Evolutionary conservation across 768 basidiomycete genomes (phyloP).

Genomic region (Hygrocybe coccinea): DNA sequence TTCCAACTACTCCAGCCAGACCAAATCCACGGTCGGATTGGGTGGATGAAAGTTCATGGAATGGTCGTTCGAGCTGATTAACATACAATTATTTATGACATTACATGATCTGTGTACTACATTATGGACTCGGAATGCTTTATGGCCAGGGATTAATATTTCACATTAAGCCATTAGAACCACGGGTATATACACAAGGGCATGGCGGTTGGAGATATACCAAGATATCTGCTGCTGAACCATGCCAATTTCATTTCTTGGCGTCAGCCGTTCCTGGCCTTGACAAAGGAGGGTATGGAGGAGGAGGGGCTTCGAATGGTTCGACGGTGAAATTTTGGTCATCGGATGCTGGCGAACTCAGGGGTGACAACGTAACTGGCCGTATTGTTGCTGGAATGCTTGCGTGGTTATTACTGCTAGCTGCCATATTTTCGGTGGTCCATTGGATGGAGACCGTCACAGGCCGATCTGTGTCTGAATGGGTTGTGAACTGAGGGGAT

Average conservation of each 20-base stretch:
- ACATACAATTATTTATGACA: neutral
- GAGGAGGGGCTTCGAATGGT: slow-evolving; percentile 3
- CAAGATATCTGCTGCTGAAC: too few relatives aligned
- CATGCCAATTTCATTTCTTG: neutral
- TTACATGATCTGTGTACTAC: neutral
- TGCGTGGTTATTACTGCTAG: neutral
- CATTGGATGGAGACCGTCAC: slow-evolving; percentile 1
- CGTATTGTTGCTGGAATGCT: neutral
- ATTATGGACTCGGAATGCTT: neutral
- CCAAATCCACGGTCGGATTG: slow-evolving; percentile 34
- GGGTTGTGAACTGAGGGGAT: neutral
- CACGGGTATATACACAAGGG: too few relatives aligned
- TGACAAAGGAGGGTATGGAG: neutral
- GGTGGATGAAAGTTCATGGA: slow-evolving; percentile 45
- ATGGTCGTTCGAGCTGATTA: slow-evolving; percentile 25
- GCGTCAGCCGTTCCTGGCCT: neutral
- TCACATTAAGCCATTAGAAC: too few relatives aligned
- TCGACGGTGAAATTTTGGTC: neutral
- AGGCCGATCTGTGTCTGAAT: neutral
- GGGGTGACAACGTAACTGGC: too few relatives aligned
- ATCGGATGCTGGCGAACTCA: neutral
- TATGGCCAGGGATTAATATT: too few relatives aligned
- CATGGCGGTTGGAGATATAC: too few relatives aligned
- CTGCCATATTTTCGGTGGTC: neutral
- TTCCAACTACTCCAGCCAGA: slow-evolving; percentile 12